phyloP scores from a whole-genome alignment of 495 filamentous ascomycete genomes.

The Neurospora cerealis region DNA sequence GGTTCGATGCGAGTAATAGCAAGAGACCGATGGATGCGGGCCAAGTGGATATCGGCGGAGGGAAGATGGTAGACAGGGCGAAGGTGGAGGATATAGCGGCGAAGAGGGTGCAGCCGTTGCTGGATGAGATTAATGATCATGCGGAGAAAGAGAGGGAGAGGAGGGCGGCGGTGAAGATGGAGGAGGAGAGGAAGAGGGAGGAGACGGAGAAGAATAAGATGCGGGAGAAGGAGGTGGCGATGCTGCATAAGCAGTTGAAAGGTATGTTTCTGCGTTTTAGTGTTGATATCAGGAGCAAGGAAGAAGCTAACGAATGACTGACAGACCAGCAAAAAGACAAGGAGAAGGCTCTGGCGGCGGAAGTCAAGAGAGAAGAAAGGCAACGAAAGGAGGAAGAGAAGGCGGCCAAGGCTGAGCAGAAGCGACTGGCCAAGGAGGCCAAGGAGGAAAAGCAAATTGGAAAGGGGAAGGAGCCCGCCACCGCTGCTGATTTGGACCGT shows the following conservation, averaged over 20 bases:
- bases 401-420: conserved; percentile 39
- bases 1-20: conserved; percentile 39
- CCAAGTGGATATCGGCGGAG: conserved; percentile 71
- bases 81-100: conserved; percentile 76
- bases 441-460: conserved; percentile 23
- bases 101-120: conserved; percentile 69
- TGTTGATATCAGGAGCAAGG: background rate
- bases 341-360: conserved; percentile 34
- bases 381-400: conserved; percentile 42
- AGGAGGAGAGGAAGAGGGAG: conserved; percentile 38
- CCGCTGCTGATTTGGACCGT: background rate
- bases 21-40: conserved; percentile 32
- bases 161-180: conserved; percentile 39
- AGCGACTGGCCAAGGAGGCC: conserved; percentile 32
- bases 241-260: conserved; percentile 32
- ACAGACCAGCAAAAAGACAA: conserved; percentile 42
- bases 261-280: conserved; percentile 18
- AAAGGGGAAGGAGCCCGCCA: conserved; percentile 10
- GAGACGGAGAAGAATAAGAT: conserved; percentile 34
- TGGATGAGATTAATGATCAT: conserved; percentile 80
- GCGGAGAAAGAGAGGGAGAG: conserved; percentile 57
- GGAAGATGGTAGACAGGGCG: conserved; percentile 65
- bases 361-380: conserved; percentile 43
- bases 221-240: conserved; percentile 35
- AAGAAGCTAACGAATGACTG: background rate